phyloP scores from a whole-genome alignment of 1,284 basidiomycete genomes.

The Amylostereum areolatum region DNA sequence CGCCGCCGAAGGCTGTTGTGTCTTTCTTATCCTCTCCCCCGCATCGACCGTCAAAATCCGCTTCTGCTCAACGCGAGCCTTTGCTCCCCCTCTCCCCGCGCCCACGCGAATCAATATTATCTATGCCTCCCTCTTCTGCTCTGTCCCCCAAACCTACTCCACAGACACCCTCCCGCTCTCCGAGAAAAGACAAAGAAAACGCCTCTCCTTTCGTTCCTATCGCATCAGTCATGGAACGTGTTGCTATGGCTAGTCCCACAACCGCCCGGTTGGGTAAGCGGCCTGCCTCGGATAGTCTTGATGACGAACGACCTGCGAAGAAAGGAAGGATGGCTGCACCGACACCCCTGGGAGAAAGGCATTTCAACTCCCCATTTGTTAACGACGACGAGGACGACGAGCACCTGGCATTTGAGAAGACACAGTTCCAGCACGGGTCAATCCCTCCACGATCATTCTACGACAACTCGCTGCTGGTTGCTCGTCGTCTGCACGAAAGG shows the following conservation, averaged over 20 bases:
- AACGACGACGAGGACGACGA: conserved; percentile 20
- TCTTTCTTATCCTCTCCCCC: conserved; percentile 2
- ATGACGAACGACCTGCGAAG: conserved; percentile 24
- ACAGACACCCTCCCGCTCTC: conserved; percentile 11
- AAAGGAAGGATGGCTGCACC: conserved; percentile 21
- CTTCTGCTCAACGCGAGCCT: not conserved
- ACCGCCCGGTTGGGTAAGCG: conserved; percentile 36
- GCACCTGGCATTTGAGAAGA: not conserved
- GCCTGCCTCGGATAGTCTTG: conserved; percentile 19
- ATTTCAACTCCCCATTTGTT: conserved; percentile 12
- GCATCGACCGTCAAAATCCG: conserved; percentile 3
- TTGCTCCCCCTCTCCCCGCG: conserved; percentile 8
- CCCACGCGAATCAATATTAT: not conserved
- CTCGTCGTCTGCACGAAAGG: too few species aligned
- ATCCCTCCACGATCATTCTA: too few species aligned
- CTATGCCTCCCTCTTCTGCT: conserved; percentile 3
- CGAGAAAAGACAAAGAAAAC: conserved; percentile 40
- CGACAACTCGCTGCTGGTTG: too few species aligned
- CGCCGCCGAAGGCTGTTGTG: conserved; percentile 4
- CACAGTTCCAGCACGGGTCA: too few species aligned
- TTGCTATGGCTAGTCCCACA: conserved; percentile 22
- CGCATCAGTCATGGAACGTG: conserved; percentile 28
- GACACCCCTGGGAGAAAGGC: conserved; percentile 12
- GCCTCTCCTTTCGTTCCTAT: conserved; percentile 25
- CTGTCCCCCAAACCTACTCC: conserved; percentile 11